Base-by-base conservation (phyloP, 192 early-diverging fungal genomes). In the Backusella circina region DNA sequence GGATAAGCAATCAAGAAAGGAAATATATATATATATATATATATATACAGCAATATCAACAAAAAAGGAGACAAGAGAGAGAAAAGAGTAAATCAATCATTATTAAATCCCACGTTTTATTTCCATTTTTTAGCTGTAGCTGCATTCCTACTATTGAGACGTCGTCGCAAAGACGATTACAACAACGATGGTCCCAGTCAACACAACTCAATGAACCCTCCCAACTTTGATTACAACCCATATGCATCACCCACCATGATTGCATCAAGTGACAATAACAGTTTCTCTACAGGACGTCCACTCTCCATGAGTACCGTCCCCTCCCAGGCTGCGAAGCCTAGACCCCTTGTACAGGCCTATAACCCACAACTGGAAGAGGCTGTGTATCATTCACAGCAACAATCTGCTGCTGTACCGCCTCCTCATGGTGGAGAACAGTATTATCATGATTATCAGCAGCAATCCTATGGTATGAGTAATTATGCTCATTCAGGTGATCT, bases 141-240 rank as follows among this genome's bases (percentile, higher is more conserved):
- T 57, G 51, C 51, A 57, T 57, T 57, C 21, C 26, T 57, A 57
- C 54, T 57, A 57, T 57, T 57, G 54, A 57, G 54, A 57, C 54
- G 54, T 57, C 54, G 54, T 57, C 54, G 54, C 18, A 57, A 57
- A 7, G 12, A 44, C 15, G 41, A 44, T 12, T 44, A 44, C 15
- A 44, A 44, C 2, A 26, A 26, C 18, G 54, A 18, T 28, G 44
- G 4, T 6, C 16, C 44, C 3, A 57, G 54, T 57, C 54, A 26
- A 13, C 54, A 23, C 0, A 28, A 57, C 21, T 57, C 54, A 4
- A 57, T 57, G 54, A 28, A 57, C 54, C 54, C 54, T 3, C 54
- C 54, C 21, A 26, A 21, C 21, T 57, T 57, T 57, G 54, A 57
- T 26, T 57, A 26, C 12, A 57, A 57, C 54, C 54, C 54, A 12